Evolutionary conservation across 495 filamentous ascomycete species (phyloP).

Genomic region (Collariella sp.): DNA sequence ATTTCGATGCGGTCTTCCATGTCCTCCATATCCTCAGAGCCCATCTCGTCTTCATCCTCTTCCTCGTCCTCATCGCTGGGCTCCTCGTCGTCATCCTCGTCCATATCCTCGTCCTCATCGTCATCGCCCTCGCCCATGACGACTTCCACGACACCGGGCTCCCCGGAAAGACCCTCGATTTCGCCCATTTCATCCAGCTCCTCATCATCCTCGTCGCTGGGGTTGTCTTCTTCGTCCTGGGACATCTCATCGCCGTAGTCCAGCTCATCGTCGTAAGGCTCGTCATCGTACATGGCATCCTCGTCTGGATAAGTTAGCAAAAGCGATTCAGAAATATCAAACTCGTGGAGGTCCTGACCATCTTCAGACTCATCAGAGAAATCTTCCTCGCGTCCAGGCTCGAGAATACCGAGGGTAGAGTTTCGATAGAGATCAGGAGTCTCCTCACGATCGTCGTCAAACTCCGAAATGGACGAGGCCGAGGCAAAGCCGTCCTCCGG

Average conservation of each 20-base stretch:
- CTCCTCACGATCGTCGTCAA: constrained; percentile 84
- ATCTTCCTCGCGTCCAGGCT: constrained; percentile 71
- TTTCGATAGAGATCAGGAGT: constrained; percentile 96
- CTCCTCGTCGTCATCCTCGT: constrained; percentile 56
- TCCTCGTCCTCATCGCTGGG: constrained; percentile 44
- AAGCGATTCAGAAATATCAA: background rate
- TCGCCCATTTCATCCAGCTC: constrained; percentile 68
- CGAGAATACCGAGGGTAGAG: constrained; percentile 90
- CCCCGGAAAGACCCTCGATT: constrained; percentile 77
- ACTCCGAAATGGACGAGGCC: constrained; percentile 79
- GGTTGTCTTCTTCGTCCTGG: constrained; percentile 74
- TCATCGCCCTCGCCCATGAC: constrained; percentile 71
- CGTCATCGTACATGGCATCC: constrained; percentile 81
- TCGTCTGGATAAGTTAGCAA: constrained; percentile 39
- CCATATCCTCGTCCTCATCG: constrained; percentile 57
- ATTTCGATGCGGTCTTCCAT: constrained; percentile 48
- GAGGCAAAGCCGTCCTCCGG: constrained; percentile 86
- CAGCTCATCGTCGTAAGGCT: constrained; percentile 73
- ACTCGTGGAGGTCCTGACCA: constrained; percentile 26
- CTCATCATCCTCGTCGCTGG: constrained; percentile 86
- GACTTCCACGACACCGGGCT: constrained; percentile 69
- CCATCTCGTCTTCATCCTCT: constrained; percentile 41
- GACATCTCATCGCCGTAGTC: constrained; percentile 78
- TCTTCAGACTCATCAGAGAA: constrained; percentile 63
- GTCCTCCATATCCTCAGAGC: constrained; percentile 44